Conservation (phyloP, 306 rosid genomes). For the Rosa multiflora region DNA sequence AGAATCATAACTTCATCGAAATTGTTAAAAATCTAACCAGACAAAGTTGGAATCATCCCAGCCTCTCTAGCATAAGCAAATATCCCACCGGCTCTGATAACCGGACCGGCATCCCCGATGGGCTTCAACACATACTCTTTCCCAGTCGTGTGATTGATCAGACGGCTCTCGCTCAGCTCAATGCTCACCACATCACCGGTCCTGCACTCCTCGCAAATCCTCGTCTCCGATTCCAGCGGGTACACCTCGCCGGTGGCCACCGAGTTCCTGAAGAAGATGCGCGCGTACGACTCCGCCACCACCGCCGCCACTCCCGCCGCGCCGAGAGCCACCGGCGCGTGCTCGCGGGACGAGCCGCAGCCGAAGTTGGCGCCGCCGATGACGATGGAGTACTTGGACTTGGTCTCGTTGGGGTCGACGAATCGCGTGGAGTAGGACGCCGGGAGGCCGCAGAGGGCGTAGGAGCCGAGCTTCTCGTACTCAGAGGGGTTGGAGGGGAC, state of each 20-base stretch:
- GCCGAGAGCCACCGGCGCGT: slow-evolving; percentile 96
- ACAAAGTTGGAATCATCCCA: slow-evolving; percentile 80
- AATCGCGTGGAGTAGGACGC: slow-evolving; percentile 58
- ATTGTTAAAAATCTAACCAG: slow-evolving; percentile 11
- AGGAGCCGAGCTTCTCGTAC: slow-evolving; percentile 88
- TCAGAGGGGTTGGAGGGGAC: slow-evolving; percentile 92
- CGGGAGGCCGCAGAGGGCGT: slow-evolving; percentile 85
- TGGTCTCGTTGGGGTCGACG: slow-evolving; percentile 58
- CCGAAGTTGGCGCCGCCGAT: slow-evolving; percentile 91
- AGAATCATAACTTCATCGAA: neutral
- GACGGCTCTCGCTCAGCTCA: slow-evolving; percentile 62
- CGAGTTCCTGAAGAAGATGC: slow-evolving; percentile 88
- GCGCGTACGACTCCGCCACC: slow-evolving; percentile 84
- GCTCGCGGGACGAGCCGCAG: slow-evolving; percentile 97
- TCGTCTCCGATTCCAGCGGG: slow-evolving; percentile 52
- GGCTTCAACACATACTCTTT: slow-evolving; percentile 82
- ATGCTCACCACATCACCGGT: slow-evolving; percentile 83
- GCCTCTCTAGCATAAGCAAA: slow-evolving; percentile 87
- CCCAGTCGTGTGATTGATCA: slow-evolving; percentile 86
- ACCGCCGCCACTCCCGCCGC: no score
- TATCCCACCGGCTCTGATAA: slow-evolving; percentile 86
- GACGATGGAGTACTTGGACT: slow-evolving; percentile 62
- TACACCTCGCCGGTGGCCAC: slow-evolving; percentile 86
- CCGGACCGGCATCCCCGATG: slow-evolving; percentile 94
- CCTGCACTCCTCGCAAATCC: slow-evolving; percentile 56